These are phyloP conservation scores for Nepenthes mirabilis DNA, from an alignment of 148 eudicot species.

Conservation along the genomic window DNA sequence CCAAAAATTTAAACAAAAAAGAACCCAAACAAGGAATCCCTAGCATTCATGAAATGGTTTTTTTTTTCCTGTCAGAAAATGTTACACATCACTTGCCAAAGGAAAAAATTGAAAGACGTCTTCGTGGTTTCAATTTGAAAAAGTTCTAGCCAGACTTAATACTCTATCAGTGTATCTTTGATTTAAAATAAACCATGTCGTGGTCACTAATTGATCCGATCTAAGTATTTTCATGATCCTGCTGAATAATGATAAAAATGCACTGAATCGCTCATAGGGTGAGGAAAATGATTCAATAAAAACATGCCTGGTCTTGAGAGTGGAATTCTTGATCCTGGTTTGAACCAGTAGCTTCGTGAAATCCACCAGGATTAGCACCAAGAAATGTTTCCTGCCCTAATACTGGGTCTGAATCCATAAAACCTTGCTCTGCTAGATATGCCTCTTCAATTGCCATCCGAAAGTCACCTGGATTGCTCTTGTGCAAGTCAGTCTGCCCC, in stretches of 20 bases:
- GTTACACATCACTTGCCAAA: no score
- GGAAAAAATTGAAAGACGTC: no score
- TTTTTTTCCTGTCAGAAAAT: no score
- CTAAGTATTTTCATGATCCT: no score
- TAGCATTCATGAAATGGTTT: no score
- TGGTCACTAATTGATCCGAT: no score
- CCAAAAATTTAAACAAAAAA: no score
- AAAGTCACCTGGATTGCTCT: conserved; percentile 79
- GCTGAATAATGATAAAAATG: neutral
- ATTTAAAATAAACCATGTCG: no score
- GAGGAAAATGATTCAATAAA: conserved; percentile 1
- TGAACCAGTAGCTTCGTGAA: conserved; percentile 37
- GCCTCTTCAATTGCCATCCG: conserved; percentile 90
- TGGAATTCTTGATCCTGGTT: conserved; percentile 35
- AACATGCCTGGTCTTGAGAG: conserved; percentile 43
- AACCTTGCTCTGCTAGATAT: conserved; percentile 59
- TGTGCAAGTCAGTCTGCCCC: conserved; percentile 86
- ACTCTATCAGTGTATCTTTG: no score
- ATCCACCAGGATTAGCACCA: conserved; percentile 18
- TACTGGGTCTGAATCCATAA: conserved; percentile 22
- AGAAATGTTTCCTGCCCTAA: conserved; percentile 19
- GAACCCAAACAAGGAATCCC: neutral
- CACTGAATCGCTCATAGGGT: neutral
- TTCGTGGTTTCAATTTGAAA: no score
- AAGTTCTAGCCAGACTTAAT: no score